Evolutionary conservation across 2,329 filamentous ascomycete species (phyloP).

Genomic region (Fusarium oxysporum): DNA sequence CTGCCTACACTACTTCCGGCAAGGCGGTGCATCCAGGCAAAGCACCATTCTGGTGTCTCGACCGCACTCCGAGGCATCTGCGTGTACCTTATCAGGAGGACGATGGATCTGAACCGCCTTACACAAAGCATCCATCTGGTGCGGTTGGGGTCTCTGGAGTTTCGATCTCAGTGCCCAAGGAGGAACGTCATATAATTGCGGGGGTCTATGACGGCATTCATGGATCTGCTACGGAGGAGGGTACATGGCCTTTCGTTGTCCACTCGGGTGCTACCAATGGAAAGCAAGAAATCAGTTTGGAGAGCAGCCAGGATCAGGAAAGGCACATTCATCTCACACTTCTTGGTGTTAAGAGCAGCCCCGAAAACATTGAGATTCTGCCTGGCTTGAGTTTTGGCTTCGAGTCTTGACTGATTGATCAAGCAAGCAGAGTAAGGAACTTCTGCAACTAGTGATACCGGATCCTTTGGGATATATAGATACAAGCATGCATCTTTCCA

Average conservation of each 20-base stretch:
- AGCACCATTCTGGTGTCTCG: conserved; percentile 30
- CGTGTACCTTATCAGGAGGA: conserved; percentile 15
- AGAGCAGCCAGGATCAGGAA: background rate
- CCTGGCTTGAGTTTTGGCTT: conserved; percentile 15
- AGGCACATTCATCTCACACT: conserved; percentile 1
- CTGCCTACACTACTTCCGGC: conserved; percentile 3
- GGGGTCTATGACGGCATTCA: conserved; percentile 25
- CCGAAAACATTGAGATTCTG: conserved; percentile 4
- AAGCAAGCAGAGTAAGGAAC: fast-evolving
- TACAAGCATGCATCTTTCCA: fast-evolving
- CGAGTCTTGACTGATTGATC: background rate
- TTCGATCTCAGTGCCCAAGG: background rate
- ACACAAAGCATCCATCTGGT: conserved; percentile 18
- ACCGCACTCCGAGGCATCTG: conserved; percentile 7
- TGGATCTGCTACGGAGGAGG: background rate
- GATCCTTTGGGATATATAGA: background rate
- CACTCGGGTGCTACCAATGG: conserved; percentile 13
- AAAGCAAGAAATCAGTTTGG: background rate
- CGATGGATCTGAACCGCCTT: background rate
- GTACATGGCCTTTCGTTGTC: conserved; percentile 15
- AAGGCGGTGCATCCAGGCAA: conserved; percentile 18
- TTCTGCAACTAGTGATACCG: too few species aligned
- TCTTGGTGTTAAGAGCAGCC: background rate
- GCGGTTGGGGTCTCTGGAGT: conserved; percentile 1
- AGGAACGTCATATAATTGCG: background rate